These are phyloP conservation scores for Plenodomus tracheiphilus DNA, from an alignment of 2,329 filamentous ascomycete genomes.

Conservation along the genomic window DNA sequence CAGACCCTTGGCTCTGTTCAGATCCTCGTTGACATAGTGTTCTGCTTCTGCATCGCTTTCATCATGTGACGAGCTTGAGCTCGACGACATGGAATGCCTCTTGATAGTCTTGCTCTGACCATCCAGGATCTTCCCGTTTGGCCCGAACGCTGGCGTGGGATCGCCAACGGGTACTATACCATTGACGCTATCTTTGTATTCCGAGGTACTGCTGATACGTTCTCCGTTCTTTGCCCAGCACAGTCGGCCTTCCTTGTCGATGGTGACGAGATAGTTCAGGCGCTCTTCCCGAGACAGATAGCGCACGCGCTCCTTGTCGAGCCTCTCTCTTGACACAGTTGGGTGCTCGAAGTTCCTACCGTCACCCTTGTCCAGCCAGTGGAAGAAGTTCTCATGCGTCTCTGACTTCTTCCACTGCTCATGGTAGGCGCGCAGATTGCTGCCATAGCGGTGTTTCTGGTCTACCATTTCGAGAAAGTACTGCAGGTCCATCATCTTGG, in stretches of 20 bases:
- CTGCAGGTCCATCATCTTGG: slow-evolving; percentile 80
- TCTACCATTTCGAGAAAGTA: slow-evolving; percentile 89
- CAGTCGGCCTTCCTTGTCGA: slow-evolving; percentile 75
- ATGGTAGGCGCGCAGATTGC: slow-evolving; percentile 80
- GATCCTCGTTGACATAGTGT: slow-evolving; percentile 67
- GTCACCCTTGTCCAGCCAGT: slow-evolving; percentile 85
- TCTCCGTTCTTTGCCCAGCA: slow-evolving; percentile 84
- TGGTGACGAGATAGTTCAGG: slow-evolving; percentile 75
- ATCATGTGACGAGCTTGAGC: slow-evolving; percentile 45
- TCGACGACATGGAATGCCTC: slow-evolving; percentile 26
- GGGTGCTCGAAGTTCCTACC: slow-evolving; percentile 71
- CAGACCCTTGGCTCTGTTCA: slow-evolving; percentile 63
- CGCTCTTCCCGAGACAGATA: slow-evolving; percentile 84
- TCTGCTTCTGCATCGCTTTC: slow-evolving; percentile 64
- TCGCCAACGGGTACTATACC: slow-evolving; percentile 56
- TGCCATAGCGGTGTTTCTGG: slow-evolving; percentile 83
- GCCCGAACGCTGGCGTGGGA: slow-evolving; percentile 47
- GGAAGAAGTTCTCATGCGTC: slow-evolving; percentile 88
- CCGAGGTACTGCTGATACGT: slow-evolving; percentile 73
- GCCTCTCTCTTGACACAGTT: slow-evolving; percentile 70
- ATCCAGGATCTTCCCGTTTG: slow-evolving; percentile 27
- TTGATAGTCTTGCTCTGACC: slow-evolving; percentile 27
- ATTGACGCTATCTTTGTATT: slow-evolving; percentile 78
- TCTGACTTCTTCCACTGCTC: slow-evolving; percentile 77
- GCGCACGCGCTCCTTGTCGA: slow-evolving; percentile 79